These are phyloP conservation scores for Dendrobium nobile DNA, from an alignment of 106 monocot genomes.

Conservation along the genomic window DNA sequence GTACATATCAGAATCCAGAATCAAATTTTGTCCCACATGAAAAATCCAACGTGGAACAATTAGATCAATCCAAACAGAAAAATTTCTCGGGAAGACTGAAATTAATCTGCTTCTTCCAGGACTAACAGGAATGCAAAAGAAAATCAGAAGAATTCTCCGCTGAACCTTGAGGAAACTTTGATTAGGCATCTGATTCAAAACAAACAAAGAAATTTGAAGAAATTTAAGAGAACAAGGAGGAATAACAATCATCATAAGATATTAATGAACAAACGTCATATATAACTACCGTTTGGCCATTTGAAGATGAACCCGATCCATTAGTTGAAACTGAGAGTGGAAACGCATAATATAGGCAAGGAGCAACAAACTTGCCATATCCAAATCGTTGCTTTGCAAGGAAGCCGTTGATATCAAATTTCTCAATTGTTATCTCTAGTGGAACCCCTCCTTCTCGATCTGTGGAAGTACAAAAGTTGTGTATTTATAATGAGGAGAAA, in stretches of 20 bases:
- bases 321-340: neutral
- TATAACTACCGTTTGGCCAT: constrained; percentile 25
- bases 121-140: constrained; percentile 79
- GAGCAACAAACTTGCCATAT: constrained; percentile 53
- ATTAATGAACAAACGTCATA: neutral
- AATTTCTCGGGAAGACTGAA: constrained; percentile 67
- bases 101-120: constrained; percentile 83
- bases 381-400: constrained; percentile 29
- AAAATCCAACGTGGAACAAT: constrained; percentile 78
- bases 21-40: constrained; percentile 63
- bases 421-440: constrained; percentile 39
- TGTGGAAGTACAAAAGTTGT: constrained; percentile 32
- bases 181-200: no score
- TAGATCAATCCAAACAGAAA: constrained; percentile 54
- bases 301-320: constrained; percentile 3
- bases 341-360: constrained; percentile 43
- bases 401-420: constrained; percentile 39
- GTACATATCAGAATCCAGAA: constrained; percentile 85
- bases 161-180: constrained; percentile 17
- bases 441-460: constrained; percentile 74
- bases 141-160: constrained; percentile 35
- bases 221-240: neutral
- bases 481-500: no score
- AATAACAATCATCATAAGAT: neutral
- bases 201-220: neutral